Base-by-base conservation (phyloP, 2,329 filamentous ascomycete species). In the Chaetomium strumarium region DNA sequence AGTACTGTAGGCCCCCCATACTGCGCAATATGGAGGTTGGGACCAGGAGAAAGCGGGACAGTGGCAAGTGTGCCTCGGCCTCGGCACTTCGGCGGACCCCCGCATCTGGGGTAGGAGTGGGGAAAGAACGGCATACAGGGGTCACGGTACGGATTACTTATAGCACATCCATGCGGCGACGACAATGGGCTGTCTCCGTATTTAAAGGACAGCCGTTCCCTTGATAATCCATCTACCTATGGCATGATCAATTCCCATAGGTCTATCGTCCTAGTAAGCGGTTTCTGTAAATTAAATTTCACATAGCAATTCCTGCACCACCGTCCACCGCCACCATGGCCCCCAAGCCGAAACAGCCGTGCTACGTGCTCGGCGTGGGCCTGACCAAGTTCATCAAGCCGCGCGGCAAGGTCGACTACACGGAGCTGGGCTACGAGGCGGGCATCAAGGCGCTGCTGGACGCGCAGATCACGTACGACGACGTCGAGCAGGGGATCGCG, bases 321-420 rank as follows among this genome's bases (percentile, higher is more conserved):
- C n/a, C n/a, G n/a, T n/a, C n/a, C 4, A 38, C 37, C 52, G 12
- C 19, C 46, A 60, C 53, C 52, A 80, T 80, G 78, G 68, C 75
- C 44, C 70, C 70, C 63, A 75, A 75, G 60, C 67, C 72, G 62
- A 78, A 76, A 63, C 70, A 75, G 49, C 76, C 77, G 55, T 76
- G 75, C 77, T 97, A 97, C 77, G 88, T 97, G 67, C 83, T 97
- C 56, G 92, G 92, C 75, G 93, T 97, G 62, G 92, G 92, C 75
- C 93, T 97, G 89, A 97, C 92, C 74, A 95, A 95, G 73, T 97
- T 97, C 80, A 92, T 96, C 81, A 96, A 96, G 77, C 91, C 91
- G 39, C 83, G 91, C 52, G 89, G 90, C 68, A 92, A 92, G 69
- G 88, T 95, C 60, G 90, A 96, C 74, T 96, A 96, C 74, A 90